Conservation (phyloP, 2,329 filamentous ascomycete genomes). For the Sarocladium oryzae region DNA sequence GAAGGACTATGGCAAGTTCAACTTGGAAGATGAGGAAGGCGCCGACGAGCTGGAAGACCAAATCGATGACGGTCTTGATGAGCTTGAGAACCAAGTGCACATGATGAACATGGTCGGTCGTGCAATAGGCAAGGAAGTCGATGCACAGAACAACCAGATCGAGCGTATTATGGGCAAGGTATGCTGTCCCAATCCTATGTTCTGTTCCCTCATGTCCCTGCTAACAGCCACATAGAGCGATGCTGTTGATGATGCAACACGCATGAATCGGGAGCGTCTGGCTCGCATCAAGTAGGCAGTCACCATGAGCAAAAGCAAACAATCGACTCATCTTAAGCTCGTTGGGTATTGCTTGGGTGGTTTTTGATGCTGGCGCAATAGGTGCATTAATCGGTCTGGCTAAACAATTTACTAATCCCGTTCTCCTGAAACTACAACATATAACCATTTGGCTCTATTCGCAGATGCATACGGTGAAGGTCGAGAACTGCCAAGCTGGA, state of each 20-base stretch:
- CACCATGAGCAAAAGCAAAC: neutral
- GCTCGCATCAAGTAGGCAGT: constrained; percentile 47
- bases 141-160: constrained; percentile 68
- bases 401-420: neutral
- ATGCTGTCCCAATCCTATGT: constrained; percentile 18
- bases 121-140: constrained; percentile 69
- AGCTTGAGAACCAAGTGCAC: constrained; percentile 63
- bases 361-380: constrained; percentile 5
- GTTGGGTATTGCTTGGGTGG: neutral
- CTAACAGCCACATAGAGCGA: constrained; percentile 57
- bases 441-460: too few species aligned
- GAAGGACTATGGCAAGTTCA: constrained; percentile 55
- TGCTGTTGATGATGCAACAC: constrained; percentile 72
- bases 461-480: too few species aligned
- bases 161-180: constrained; percentile 75
- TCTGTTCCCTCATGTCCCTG: neutral
- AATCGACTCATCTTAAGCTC: neutral
- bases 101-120: constrained; percentile 67
- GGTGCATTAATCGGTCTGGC: neutral
- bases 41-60: constrained; percentile 38
- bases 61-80: constrained; percentile 54
- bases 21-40: constrained; percentile 65
- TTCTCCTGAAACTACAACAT: too few species aligned
- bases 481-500: too few species aligned
- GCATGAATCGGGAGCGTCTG: constrained; percentile 67